These are phyloP conservation scores for Botryotinia globosa DNA, from an alignment of 2,329 filamentous ascomycete genomes.

Conservation along the genomic window DNA sequence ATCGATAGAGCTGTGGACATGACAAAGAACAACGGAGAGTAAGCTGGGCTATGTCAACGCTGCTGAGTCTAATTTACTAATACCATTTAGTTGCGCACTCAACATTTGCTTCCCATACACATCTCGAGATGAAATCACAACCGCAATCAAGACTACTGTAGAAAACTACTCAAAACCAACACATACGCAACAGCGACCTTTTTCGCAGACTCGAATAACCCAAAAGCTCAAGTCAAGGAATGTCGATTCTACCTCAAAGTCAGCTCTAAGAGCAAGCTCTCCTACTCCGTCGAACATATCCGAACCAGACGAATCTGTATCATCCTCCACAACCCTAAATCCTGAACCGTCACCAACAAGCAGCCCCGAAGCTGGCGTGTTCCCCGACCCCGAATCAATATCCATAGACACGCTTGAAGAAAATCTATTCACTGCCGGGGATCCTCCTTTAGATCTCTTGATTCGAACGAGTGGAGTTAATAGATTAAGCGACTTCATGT, in stretches of 20 bases:
- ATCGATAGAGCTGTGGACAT: constrained; percentile 82
- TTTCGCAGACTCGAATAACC: constrained; percentile 83
- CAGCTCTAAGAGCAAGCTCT: constrained; percentile 43
- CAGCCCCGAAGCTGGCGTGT: constrained; percentile 39
- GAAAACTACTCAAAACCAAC: constrained; percentile 78
- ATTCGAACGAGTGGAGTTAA: constrained; percentile 91
- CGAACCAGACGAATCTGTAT: constrained; percentile 50
- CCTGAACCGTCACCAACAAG: constrained; percentile 37
- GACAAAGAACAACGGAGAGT: constrained; percentile 85
- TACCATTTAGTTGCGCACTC: constrained; percentile 55
- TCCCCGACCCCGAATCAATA: constrained; percentile 82
- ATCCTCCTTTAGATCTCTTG: constrained; percentile 86
- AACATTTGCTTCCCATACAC: constrained; percentile 99
- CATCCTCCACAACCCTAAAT: constrained; percentile 55
- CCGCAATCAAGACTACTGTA: constrained; percentile 83
- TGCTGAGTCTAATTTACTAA: background rate
- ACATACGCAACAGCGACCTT: constrained; percentile 63
- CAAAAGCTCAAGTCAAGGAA: constrained; percentile 77
- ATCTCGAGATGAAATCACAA: constrained; percentile 90
- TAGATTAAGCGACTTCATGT: constrained; percentile 93
- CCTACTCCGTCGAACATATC: constrained; percentile 46
- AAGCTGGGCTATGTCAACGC: constrained; percentile 30
- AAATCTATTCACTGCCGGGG: constrained; percentile 83
- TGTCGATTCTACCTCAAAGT: constrained; percentile 36
- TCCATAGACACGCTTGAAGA: constrained; percentile 76